Evolutionary conservation across 1,139 yeast genomes (phyloP), one percentile per base, ranked within the genome.

Genomic region (Komagataea norvegica): DNA sequence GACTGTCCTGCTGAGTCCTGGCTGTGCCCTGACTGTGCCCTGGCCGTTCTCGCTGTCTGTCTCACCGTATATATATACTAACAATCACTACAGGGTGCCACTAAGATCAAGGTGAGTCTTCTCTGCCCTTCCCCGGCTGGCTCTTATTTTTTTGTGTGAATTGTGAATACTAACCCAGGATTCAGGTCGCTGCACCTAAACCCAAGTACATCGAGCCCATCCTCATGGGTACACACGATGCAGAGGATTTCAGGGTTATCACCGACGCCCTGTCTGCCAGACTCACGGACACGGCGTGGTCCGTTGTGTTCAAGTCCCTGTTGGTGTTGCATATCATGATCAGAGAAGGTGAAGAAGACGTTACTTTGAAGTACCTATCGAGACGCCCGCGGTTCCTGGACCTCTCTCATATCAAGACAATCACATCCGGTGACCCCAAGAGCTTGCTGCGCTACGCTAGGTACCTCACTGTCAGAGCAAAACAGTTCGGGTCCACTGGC

Each of bases 131-230:
- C n/a, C n/a, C n/a, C n/a, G n/a, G n/a, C n/a, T n/a, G n/a, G n/a
- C n/a, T n/a, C n/a, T n/a, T n/a, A n/a, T n/a, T n/a, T n/a, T n/a
- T n/a, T n/a, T n/a, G n/a, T n/a, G n/a, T 14, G 7, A 23, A 3
- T 8, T 26, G 37, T 43, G 37, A 43, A 40, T 42, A 13, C 11
- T 8, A 10, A 32, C 14, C 8, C 15, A 14, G 65, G 38, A n/a
- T n/a, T n/a, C 66, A 79, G 73, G 77, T 88, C 65, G 97, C 98
- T n/a, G 96, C 97, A 20, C 98, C 98, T 13, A 91, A 91, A 64
- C 83, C 94, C 31, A 91, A 93, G 59, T 93, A 91, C 57, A 81
- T 89, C 40, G 96, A 88, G 61, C 97, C 97, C 2, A 85, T 91
- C 41, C 70, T 91, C 34, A 72, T 83, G 68, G 82, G 94, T 5